Evolutionary conservation across 805 yeast species (phyloP), one percentile per base, ranked within the genome.

Genomic region (Metschnikowia anglica): DNA sequence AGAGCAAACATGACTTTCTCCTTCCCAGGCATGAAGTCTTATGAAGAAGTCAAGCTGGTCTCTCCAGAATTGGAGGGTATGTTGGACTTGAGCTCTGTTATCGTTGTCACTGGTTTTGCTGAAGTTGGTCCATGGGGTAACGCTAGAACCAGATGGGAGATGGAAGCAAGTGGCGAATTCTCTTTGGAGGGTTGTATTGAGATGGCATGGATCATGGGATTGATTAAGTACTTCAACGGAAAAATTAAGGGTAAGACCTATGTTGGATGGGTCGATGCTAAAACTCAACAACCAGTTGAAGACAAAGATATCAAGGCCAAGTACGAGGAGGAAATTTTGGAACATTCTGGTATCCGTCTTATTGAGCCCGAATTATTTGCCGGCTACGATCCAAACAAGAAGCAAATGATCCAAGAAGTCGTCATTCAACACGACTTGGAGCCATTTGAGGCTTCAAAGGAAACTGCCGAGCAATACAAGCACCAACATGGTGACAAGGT

Each of bases 41-140:
- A 85, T 62, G 80, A 81, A 23, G 85, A 86, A 48, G 70, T 91
- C 61, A 85, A 85, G 69, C 61, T 75, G 39, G 56, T 76, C 38
- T 71, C 91, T 49, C 83, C 88, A 44, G 83, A 87, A 43, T 76
- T 93, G 59, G 90, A 86, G 65, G 97, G 96, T 47, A 74, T 93
- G 77, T 74, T 93, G 55, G 97, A 93, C 63, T 81, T 91, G 62
- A 97, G 90, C 63, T 80, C 81, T 54, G 93, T 89, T 46, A 79
- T 91, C 54, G 99, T 93, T 52, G 91, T 93, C 47, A 91, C 99
- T 35, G 99, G 99, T 71, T 93, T 91, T 74, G 76, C 97, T 51
- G 99, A 93, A 73, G 98, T 93, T 56, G 95, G 97, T 63, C 99
- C 99, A 60, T 95, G 97, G 96, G 99, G 99, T 80, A 89, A 90